Conservation (phyloP, 2,329 filamentous ascomycete species). For the Mariannaea sp. region DNA sequence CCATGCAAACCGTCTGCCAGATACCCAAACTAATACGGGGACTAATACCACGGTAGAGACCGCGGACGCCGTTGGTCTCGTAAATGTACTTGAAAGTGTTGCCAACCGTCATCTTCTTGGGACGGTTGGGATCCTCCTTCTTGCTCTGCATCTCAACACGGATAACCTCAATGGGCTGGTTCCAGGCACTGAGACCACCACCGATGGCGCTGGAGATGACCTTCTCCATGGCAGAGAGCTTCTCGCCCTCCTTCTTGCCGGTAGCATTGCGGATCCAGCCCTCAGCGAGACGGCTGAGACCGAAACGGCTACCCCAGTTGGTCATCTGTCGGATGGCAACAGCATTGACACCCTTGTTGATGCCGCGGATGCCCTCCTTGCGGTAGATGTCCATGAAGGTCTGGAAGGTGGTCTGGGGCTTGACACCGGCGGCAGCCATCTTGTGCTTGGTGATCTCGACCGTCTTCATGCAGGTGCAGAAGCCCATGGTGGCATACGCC, state of each 20-base stretch:
- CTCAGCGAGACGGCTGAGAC: constrained; percentile 89
- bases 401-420: constrained; percentile 86
- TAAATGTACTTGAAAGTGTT: constrained; percentile 91
- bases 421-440: constrained; percentile 79
- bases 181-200: constrained; percentile 96
- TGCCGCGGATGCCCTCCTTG: constrained; percentile 88
- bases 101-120: constrained; percentile 97
- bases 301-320: constrained; percentile 98
- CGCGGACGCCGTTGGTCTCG: constrained; percentile 81
- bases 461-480: constrained; percentile 99
- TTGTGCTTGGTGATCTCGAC: constrained; percentile 99
- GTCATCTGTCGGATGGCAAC: constrained; percentile 99
- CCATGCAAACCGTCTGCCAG: constrained; percentile 99
- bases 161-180: constrained; percentile 99
- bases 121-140: constrained; percentile 94
- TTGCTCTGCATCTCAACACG: constrained; percentile 99
- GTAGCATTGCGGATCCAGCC: constrained; percentile 79
- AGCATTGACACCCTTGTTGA: constrained; percentile 98
- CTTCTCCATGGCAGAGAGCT: constrained; percentile 83
- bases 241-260: constrained; percentile 78
- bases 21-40: constrained; percentile 93
- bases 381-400: constrained; percentile 98
- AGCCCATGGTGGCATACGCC: constrained; percentile 99
- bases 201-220: constrained; percentile 83
- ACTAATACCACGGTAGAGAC: constrained; percentile 92